Base-by-base conservation (phyloP, 2,329 filamentous ascomycete genomes). In the Cephalotrichum gorgonifer region DNA sequence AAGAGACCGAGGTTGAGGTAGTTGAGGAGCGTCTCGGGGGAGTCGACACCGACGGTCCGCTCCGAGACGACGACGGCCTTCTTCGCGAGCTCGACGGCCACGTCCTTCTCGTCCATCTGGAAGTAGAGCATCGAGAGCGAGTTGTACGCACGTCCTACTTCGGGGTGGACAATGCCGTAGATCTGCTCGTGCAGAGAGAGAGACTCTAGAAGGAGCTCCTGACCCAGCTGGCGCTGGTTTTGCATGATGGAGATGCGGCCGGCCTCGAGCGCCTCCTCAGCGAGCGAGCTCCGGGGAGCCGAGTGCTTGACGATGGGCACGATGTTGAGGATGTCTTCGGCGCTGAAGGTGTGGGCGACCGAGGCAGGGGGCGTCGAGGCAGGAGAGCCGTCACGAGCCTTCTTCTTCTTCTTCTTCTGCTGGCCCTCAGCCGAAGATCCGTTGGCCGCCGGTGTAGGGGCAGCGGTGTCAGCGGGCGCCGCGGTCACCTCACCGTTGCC, bases 31-130 rank as follows among this genome's bases (percentile, higher is more conserved):
- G 93, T 96, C 67, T 98, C 93, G 14, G 88, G 82, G 44, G 90
- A 90, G 67, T 98, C 93, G 48, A 98, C 77, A 61, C 93, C 93
- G 27, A 96, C 76, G 1, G 93, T 98, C 49, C 93, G 81, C 73
- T 98, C 93, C 2, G 90, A 86, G 39, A 98, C 90, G 53, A 98
- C 91, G 56, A 95, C 90, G 23, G 93, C 90, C 72, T 98, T 98
- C 62, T 89, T 87, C 17, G 93, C 90, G 54, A 98, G 79, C 67
- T 98, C 93, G 23, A 97, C 86, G 23, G 93, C 93, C 9, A 88
- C 88, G 33, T 90, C 87, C 74, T 97, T 97, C 72, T 98, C 93
- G 49, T 97, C 93, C n/a, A 95, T 79, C 64, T 94, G 87, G 68
- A 94, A 97, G 71, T 96, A 96, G 49, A 97, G 77, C 75, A 95